Evolutionary conservation across 1,284 basidiomycete genomes (phyloP), one percentile per base, ranked within the genome.

Genomic region (Irpex lacteus): DNA sequence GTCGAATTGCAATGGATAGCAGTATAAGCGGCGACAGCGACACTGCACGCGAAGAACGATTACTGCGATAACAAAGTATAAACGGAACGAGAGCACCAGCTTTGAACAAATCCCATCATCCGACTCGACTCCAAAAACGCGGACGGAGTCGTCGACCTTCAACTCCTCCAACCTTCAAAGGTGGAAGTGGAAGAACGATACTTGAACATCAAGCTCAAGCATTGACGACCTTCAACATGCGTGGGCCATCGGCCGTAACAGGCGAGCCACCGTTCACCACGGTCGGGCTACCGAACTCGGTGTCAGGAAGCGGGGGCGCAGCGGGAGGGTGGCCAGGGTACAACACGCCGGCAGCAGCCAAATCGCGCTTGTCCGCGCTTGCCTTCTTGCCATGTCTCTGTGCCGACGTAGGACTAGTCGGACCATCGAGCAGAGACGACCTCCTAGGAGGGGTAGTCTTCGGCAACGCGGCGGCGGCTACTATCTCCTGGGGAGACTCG

Each of bases 281-380:
- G 11, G 40, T 47, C n/a, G 40, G 9, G 40, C 40, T 47, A 2
- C 69, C 72, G 61, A 73, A 73, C 65, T 70, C 63, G n/a, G n/a
- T 15, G n/a, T 71, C 71, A 5, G 73, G 74, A 57, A 73, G 67
- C 34, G 66, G 66, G 11, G 66, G 66, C n/a, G 65, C 55, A 7
- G 63, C 65, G 3, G 72, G 71, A 38, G 68, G 15, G 59, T 53
- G 58, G 21, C 32, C 55, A 21, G 72, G 73, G 58, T 70, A 69
- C n/a, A 71, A 63, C 62, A 62, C 62, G 61, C 65, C 63, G 11
- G 71, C 63, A 56, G 55, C 36, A 68, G 66, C 64, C 67, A 67
- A 18, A 60, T 62, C 47, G n/a, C 15, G 38, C 53, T 36, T 36
- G 19, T 49, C 19, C 50, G 37, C 60, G 55, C 26, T 61, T 18